Conservation (phyloP, 768 basidiomycete genomes). For the Mycena belliarum region DNA sequence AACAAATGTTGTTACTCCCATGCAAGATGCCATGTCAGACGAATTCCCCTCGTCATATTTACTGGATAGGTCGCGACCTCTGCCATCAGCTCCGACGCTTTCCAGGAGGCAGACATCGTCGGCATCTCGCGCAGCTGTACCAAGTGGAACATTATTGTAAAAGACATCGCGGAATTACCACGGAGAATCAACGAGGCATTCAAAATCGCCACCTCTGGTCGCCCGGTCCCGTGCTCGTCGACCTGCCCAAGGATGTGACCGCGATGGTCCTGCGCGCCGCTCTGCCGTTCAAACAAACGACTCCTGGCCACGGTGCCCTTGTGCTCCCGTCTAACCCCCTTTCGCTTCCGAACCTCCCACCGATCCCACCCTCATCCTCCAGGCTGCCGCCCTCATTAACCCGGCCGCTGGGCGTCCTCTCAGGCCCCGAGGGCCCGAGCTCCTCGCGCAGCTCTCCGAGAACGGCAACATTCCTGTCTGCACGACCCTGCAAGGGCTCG, state of each 20-base stretch:
- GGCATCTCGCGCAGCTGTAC: constrained; percentile 97
- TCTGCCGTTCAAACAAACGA: constrained; percentile 83
- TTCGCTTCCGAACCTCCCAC: constrained; percentile 53
- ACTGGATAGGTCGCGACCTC: constrained; percentile 98
- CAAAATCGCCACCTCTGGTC: constrained; percentile 96
- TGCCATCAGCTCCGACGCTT: constrained; percentile 98
- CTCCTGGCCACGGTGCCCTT: constrained; percentile 68
- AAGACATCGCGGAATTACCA: constrained; percentile 93
- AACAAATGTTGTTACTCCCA: constrained; percentile 95
- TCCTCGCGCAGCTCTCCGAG: constrained; percentile 76
- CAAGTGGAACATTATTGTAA: constrained; percentile 99
- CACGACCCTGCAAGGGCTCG: constrained; percentile 94
- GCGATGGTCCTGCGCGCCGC: constrained; percentile 87
- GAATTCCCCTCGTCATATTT: constrained; percentile 93
- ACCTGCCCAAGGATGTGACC: constrained; percentile 98
- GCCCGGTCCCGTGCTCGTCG: constrained; percentile 96
- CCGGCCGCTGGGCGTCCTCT: constrained; percentile 87
- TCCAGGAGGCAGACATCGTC: constrained; percentile 97
- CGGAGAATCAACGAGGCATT: constrained; percentile 98
- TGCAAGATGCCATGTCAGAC: constrained; percentile 96
- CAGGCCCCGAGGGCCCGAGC: constrained; percentile 76
- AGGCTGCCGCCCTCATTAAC: constrained; percentile 91
- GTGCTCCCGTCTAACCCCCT: constrained; percentile 78
- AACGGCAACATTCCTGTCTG: constrained; percentile 95
- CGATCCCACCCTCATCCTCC: constrained; percentile 68